Conservation (phyloP, 768 basidiomycete species). For the Hypholoma sublateritium region DNA sequence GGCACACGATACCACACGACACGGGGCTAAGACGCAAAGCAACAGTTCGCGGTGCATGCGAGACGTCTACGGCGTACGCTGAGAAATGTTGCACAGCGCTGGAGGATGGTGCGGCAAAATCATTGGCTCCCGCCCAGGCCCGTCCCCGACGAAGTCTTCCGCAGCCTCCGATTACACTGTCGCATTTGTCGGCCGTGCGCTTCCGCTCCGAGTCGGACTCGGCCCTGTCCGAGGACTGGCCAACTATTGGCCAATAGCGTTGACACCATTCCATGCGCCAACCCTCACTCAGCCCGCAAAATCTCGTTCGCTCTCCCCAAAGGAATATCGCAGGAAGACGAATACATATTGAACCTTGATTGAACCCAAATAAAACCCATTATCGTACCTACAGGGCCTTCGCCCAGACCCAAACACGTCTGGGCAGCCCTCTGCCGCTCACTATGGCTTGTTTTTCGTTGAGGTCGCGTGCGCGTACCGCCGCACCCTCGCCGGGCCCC, state of each 20-base stretch:
- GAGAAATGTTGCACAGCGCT: background rate
- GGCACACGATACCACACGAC: too few species aligned
- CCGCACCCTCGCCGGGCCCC: slow-evolving; percentile 41
- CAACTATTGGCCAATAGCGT: background rate
- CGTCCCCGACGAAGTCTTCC: too few species aligned
- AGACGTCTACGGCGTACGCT: too few species aligned
- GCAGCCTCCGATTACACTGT: too few species aligned
- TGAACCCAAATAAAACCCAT: background rate
- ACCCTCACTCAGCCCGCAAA: too few species aligned
- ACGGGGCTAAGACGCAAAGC: too few species aligned
- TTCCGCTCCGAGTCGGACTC: background rate
- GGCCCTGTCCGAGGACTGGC: background rate
- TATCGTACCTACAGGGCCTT: background rate
- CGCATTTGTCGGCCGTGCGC: background rate
- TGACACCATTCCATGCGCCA: background rate
- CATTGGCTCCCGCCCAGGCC: background rate
- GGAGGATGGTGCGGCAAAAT: background rate
- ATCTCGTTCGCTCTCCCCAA: too few species aligned
- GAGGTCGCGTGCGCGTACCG: slow-evolving; percentile 11
- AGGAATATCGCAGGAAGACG: too few species aligned
- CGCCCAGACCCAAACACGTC: background rate
- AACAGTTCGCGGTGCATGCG: too few species aligned
- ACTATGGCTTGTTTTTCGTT: background rate
- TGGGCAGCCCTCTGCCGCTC: too few species aligned
- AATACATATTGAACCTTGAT: too few species aligned